Percentiles rank a stretch among this genome's conserved stretches.
Evolutionary conservation across 2,329 filamentous ascomycete species (phyloP).

Genomic region (Alternaria viburni): DNA sequence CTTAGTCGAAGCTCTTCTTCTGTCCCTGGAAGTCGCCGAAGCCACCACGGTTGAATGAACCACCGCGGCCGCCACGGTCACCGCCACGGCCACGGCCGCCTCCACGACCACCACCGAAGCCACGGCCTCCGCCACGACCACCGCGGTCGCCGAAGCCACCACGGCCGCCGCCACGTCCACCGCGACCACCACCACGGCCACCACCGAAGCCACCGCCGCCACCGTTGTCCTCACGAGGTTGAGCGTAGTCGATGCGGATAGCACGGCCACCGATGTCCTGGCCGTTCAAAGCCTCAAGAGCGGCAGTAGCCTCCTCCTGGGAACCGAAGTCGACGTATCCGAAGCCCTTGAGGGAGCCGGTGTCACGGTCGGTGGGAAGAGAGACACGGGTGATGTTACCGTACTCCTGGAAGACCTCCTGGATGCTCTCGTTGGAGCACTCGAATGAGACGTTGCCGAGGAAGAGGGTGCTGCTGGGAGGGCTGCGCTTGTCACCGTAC

Average conservation of each 20-base stretch:
- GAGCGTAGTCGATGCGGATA: slow-evolving; percentile 83
- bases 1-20: slow-evolving; percentile 72
- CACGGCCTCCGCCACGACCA: slow-evolving; percentile 55
- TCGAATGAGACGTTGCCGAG: slow-evolving; percentile 91
- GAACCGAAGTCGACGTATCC: slow-evolving; percentile 86
- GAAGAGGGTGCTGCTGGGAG: slow-evolving; percentile 85
- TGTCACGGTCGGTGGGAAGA: slow-evolving; percentile 86
- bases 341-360: slow-evolving; percentile 87
- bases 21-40: slow-evolving; percentile 76
- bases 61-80: slow-evolving; percentile 52
- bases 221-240: slow-evolving; percentile 67
- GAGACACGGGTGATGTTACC: slow-evolving; percentile 78
- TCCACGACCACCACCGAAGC: slow-evolving; percentile 54
- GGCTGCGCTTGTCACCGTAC: slow-evolving; percentile 80
- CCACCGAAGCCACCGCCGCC: slow-evolving; percentile 60
- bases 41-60: slow-evolving; percentile 59
- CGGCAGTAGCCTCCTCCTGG: slow-evolving; percentile 81
- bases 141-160: slow-evolving; percentile 60
- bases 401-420: slow-evolving; percentile 74
- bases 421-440: slow-evolving; percentile 76
- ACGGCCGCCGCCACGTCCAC: slow-evolving; percentile 53
- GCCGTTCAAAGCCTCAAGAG: slow-evolving; percentile 73
- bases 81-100: slow-evolving; percentile 56
- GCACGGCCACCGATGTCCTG: slow-evolving; percentile 73
- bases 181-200: slow-evolving; percentile 55